Percentiles rank a stretch among this genome's conserved stretches.
Conservation (phyloP, 129 eudicot species). For the Pittosporum tobira region DNA sequence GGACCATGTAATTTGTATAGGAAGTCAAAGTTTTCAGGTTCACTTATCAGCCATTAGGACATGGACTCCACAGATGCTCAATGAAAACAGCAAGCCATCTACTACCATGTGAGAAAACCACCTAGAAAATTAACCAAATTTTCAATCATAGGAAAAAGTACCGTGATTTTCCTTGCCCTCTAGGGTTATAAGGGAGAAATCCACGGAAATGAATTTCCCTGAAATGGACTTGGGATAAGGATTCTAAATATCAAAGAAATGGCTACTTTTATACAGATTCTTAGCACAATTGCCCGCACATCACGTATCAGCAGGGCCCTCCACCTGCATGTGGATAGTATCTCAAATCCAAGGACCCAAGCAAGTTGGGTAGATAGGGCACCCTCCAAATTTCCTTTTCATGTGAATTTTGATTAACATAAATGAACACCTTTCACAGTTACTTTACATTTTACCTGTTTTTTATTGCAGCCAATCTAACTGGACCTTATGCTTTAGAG, state of each 20-base stretch:
- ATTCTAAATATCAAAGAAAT: slow-evolving; percentile 7
- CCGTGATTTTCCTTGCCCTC: slow-evolving; percentile 1
- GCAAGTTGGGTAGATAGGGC: slow-evolving; percentile 1
- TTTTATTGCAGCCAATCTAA: neutral
- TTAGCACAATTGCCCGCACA: slow-evolving; percentile 1
- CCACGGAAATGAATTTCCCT: neutral
- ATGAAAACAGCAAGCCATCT: neutral
- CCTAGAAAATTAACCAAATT: neutral
- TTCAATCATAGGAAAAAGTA: slow-evolving; percentile 4
- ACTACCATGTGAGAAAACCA: neutral
- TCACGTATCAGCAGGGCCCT: slow-evolving; percentile 11
- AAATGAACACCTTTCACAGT: neutral
- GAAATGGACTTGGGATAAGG: slow-evolving; percentile 8
- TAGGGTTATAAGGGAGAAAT: slow-evolving; percentile 2
- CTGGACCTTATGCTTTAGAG: neutral
- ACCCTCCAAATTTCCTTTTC: neutral
- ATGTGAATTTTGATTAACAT: too few relatives aligned
- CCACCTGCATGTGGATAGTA: slow-evolving; percentile 17
- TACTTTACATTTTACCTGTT: neutral
- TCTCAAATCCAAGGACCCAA: slow-evolving; percentile 6
- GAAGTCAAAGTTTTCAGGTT: slow-evolving; percentile 3
- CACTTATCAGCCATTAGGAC: neutral
- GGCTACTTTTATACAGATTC: slow-evolving; percentile 3
- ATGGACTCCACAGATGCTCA: neutral
- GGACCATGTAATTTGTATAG: slow-evolving; percentile 4